Conservation (phyloP, 345 rosid species). For the Boechera divaricarpa region DNA sequence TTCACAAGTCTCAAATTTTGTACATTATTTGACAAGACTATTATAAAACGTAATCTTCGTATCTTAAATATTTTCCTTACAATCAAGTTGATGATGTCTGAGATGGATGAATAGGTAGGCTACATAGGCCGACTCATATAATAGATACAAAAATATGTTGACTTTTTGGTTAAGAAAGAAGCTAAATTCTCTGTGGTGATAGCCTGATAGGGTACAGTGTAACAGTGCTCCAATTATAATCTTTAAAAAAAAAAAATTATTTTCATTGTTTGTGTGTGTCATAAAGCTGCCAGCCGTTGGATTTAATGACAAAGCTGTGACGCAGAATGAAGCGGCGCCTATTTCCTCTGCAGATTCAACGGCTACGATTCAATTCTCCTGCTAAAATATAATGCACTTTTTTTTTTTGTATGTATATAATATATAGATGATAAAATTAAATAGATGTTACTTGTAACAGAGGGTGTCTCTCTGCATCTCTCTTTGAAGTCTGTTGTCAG, state of each 20-base stretch:
- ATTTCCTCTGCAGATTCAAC: conserved; percentile 43
- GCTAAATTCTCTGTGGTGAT: conserved; percentile 35
- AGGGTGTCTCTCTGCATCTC: conserved; percentile 47
- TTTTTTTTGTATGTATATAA: neutral
- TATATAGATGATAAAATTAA: neutral
- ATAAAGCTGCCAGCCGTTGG: conserved; percentile 52
- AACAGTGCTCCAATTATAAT: conserved; percentile 19
- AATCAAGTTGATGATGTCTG: conserved; percentile 20
- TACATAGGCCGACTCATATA: conserved; percentile 7
- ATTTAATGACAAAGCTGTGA: conserved; percentile 49
- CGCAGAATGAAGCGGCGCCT: conserved; percentile 46
- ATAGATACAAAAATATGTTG: conserved; percentile 36
- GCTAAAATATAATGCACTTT: conserved; percentile 2
- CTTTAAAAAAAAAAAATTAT: too few relatives aligned
- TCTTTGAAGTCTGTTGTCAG: conserved; percentile 46
- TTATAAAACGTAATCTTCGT: neutral
- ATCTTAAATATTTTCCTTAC: neutral
- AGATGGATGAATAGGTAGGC: conserved; percentile 33
- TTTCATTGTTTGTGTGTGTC: neutral
- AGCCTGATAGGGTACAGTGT: conserved; percentile 17
- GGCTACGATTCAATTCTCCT: conserved; percentile 29
- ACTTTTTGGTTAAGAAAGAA: conserved; percentile 31
- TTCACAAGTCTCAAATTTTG: neutral
- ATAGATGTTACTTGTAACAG: conserved; percentile 46
- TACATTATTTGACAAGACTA: neutral